Evolutionary conservation across 1,284 basidiomycete species (phyloP).

Genomic region (Microbotryum violaceum): DNA sequence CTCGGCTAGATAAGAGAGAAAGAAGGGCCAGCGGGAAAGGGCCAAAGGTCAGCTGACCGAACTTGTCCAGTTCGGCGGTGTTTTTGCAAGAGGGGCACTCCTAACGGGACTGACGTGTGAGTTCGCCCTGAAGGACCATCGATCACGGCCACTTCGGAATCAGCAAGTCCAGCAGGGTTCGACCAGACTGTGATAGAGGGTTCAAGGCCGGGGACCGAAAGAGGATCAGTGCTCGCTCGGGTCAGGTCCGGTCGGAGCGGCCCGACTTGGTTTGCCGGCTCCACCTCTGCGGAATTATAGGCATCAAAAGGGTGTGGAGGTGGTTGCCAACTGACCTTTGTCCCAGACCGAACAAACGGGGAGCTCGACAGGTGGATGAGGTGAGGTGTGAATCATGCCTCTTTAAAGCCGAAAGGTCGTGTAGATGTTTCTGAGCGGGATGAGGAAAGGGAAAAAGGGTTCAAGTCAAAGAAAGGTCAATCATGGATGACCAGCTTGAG

Average conservation of each 20-base stretch:
- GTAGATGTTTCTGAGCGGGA: background rate
- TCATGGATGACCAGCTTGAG: background rate
- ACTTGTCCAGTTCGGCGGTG: background rate
- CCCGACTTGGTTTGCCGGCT: background rate
- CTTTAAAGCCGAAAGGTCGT: background rate
- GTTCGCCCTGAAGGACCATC: slow-evolving; percentile 29
- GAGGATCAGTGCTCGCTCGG: slow-evolving; percentile 1
- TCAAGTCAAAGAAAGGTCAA: background rate
- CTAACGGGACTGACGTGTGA: slow-evolving; percentile 20
- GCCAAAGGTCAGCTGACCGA: background rate
- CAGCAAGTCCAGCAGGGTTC: slow-evolving; percentile 23
- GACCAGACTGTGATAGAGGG: slow-evolving; percentile 16
- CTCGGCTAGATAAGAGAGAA: slow-evolving; percentile 6
- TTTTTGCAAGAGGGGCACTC: background rate
- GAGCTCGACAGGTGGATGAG: slow-evolving; percentile 14
- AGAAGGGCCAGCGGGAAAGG: background rate
- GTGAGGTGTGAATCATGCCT: slow-evolving; percentile 14
- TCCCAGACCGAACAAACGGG: slow-evolving; percentile 24
- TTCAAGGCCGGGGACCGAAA: background rate
- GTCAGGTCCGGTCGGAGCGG: background rate
- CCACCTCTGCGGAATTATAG: background rate
- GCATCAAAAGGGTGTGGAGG: background rate
- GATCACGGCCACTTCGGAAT: slow-evolving; percentile 25
- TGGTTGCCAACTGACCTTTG: slow-evolving; percentile 14
- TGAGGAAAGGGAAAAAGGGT: background rate